Base-by-base conservation (phyloP, 805 yeast species). In the Tetrapisispora nanseiensis region DNA sequence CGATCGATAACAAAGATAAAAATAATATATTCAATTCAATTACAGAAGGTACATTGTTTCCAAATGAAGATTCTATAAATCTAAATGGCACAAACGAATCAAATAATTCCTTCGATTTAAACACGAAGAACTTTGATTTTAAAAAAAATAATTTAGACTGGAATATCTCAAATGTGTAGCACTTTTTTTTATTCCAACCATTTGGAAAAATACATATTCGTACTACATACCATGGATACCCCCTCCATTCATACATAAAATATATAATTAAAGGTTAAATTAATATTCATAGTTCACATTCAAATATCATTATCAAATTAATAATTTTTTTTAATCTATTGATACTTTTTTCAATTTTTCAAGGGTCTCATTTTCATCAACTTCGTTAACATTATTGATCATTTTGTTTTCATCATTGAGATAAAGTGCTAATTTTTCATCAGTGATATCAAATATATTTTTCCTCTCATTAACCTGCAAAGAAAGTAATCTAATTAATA, bases 341-440 rank as follows among this genome's bases (percentile, higher is more conserved):
- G 38, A 23, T n/a, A 52, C 41, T 23, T 46, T 45, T 33, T 44
- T 33, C 40, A 51, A 33, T 16, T 42, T 40, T 10, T 37, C 26
- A 3, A 35, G 15, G 9, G 38, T 35, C 4, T 51, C 47, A 13
- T 49, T 50, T 28, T 49, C 48, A 15, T 39, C 30, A 16, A 21
- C 21, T 13, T 29, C 18, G 11, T 21, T 43, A 22, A 46, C 44
- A 31, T 49, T 46, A 15, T 49, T 46, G 3, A 54, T 51, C 33
- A 46, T 51, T 11, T 61, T 56, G 38, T 57, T 57, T 45, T 80
- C 85, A 49, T 82, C 85, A 36, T 74, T 69, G 16, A 83, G 60
- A 48, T 80, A 83, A 2, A 79, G 51, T 3, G 78, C 61, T 10
- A 83, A 61, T 27, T 80, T 69, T 55, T 83, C 90, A 54, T 84